Percentiles rank a stretch among this genome's conserved stretches.
These are phyloP conservation scores for Oenanthe sinensis DNA, from an alignment of 129 eudicot species.

Conservation along the genomic window DNA sequence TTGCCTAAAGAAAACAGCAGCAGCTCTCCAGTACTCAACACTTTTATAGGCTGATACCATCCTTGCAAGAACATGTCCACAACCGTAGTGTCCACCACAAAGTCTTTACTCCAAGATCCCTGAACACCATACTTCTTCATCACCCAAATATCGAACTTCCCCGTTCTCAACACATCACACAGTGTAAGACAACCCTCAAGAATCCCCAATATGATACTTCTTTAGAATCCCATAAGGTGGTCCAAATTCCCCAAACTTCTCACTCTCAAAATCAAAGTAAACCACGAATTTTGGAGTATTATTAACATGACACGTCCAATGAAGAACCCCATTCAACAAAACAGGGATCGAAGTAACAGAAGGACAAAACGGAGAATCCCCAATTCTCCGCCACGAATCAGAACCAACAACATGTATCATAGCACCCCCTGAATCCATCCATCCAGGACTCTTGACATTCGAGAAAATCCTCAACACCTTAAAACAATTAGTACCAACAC, in stretches of 20 bases:
- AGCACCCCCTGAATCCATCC: not conserved
- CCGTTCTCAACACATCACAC: not conserved
- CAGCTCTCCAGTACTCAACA: not conserved
- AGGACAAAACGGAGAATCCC: conserved; percentile 1
- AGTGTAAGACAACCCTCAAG: not conserved
- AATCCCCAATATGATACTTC: not conserved
- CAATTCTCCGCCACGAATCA: not conserved
- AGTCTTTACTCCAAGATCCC: conserved; percentile 1
- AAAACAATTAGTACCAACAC: not conserved
- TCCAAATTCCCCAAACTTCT: not conserved
- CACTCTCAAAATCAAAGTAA: not conserved
- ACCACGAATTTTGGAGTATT: not conserved
- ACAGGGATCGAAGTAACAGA: not conserved
- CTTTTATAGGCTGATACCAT: not conserved
- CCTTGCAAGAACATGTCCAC: not conserved
- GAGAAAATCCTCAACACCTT: conserved; percentile 2
- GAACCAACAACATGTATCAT: not conserved
- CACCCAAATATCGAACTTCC: not conserved
- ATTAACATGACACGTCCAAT: not conserved
- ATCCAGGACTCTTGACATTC: not conserved
- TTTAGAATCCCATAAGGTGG: not conserved
- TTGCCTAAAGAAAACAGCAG: not conserved
- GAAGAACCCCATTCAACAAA: not conserved
- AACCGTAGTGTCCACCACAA: not conserved
- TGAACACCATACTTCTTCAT: not conserved